Conservation (phyloP, 2,329 filamentous ascomycete species). For the Colletotrichum cereale region DNA sequence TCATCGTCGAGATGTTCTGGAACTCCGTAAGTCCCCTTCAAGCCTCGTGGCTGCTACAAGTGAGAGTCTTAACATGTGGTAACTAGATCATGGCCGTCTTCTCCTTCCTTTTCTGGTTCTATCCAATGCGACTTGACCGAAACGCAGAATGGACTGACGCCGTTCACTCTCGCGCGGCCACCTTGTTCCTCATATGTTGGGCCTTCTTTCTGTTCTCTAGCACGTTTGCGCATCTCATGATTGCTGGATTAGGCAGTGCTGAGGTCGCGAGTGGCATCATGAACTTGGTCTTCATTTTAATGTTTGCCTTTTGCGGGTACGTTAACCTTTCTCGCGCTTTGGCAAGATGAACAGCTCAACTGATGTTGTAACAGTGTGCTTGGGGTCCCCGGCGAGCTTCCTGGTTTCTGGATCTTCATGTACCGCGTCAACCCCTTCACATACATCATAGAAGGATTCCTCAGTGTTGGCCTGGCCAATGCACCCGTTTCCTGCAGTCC, state of each 20-base stretch:
- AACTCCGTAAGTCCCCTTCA: slow-evolving; percentile 55
- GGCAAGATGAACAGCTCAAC: not conserved
- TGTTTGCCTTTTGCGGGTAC: slow-evolving; percentile 67
- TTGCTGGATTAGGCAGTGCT: slow-evolving; percentile 72
- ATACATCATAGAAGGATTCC: slow-evolving; percentile 74
- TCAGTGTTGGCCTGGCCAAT: slow-evolving; percentile 49
- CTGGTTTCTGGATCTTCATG: slow-evolving; percentile 80
- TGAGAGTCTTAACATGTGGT: not conserved
- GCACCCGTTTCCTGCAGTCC: slow-evolving; percentile 44
- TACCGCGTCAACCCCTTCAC: slow-evolving; percentile 77
- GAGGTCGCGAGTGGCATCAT: slow-evolving; percentile 70
- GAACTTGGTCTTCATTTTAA: slow-evolving; percentile 52
- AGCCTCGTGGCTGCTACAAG: not conserved
- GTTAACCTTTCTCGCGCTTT: not conserved
- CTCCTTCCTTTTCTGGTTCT: slow-evolving; percentile 76
- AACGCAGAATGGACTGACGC: slow-evolving; percentile 68
- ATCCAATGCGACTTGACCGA: slow-evolving; percentile 72
- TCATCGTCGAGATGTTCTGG: slow-evolving; percentile 77
- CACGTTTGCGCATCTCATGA: slow-evolving; percentile 75
- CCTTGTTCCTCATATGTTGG: slow-evolving; percentile 73
- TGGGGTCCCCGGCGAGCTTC: slow-evolving; percentile 66
- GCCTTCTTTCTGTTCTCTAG: slow-evolving; percentile 75
- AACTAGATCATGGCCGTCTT: slow-evolving; percentile 64
- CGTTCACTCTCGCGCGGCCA: slow-evolving; percentile 60
- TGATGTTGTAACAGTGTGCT: slow-evolving; percentile 63